Conservation (phyloP, 768 basidiomycete species). For the Mycena vitilis region DNA sequence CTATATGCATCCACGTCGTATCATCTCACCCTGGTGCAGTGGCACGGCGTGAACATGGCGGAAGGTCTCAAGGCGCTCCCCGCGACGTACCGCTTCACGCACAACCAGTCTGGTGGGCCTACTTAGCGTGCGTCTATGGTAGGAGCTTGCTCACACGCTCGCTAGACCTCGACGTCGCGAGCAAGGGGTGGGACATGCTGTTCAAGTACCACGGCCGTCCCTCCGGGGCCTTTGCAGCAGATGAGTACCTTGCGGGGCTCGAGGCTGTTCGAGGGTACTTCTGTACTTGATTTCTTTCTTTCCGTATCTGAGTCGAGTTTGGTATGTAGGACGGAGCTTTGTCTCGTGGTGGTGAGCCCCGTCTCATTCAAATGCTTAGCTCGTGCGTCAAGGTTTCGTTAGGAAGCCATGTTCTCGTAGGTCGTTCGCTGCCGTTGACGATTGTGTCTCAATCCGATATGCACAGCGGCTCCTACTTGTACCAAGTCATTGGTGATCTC, state of each 20-base stretch:
- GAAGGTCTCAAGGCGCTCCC: conserved; percentile 68
- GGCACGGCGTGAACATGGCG: conserved; percentile 71
- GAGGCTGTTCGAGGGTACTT: conserved; percentile 62
- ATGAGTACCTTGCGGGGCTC: conserved; percentile 66
- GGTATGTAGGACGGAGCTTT: conserved; percentile 62
- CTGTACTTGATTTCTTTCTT: background rate
- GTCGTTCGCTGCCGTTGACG: conserved; percentile 32
- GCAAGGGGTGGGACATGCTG: conserved; percentile 64
- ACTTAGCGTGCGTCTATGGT: too few relatives aligned
- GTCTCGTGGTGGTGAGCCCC: conserved; percentile 63
- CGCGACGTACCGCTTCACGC: conserved; percentile 64
- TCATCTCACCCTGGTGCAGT: conserved; percentile 42
- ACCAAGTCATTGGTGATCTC: conserved; percentile 66
- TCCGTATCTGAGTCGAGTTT: conserved; percentile 1
- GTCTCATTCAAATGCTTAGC: background rate
- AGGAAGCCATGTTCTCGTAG: conserved; percentile 74
- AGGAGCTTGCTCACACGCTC: background rate
- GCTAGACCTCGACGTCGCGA: conserved; percentile 61
- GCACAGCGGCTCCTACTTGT: conserved; percentile 62
- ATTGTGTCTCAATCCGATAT: background rate
- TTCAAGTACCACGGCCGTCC: conserved; percentile 71
- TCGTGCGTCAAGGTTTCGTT: background rate
- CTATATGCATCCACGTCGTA: background rate
- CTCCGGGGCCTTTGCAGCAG: conserved; percentile 66
- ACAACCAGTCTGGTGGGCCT: conserved; percentile 61